These are phyloP conservation scores for Dipsacomyces acuminosporus DNA, from an alignment of 371 early-diverging fungal species.

Conservation along the genomic window DNA sequence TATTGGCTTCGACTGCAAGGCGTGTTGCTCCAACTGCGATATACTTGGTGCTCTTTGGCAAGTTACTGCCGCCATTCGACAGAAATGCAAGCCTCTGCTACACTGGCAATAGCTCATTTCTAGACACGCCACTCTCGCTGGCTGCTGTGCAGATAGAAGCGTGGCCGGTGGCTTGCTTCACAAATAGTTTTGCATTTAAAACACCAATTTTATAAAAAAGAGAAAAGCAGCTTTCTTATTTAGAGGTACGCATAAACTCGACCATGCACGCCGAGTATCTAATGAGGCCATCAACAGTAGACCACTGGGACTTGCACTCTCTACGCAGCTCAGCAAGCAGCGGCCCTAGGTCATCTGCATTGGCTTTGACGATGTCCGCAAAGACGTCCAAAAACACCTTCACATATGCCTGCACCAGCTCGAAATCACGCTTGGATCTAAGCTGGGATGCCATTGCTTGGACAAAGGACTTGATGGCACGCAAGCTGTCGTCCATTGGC, in stretches of 20 bases:
- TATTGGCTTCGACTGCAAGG: no score
- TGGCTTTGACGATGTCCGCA: conserved; percentile 67
- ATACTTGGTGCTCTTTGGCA: no score
- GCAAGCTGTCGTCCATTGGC: conserved; percentile 56
- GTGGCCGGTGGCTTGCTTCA: not conserved
- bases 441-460: conserved; percentile 60
- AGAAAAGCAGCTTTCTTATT: conserved; percentile 6
- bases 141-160: no score
- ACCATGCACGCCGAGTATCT: conserved; percentile 79
- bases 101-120: no score
- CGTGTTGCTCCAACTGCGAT: no score
- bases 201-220: not conserved
- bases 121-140: no score
- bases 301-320: conserved; percentile 57
- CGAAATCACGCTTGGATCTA: conserved; percentile 69
- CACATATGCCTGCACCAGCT: conserved; percentile 78
- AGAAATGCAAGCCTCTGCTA: no score
- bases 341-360: conserved; percentile 52
- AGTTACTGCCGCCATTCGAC: not conserved
- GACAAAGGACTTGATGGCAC: conserved; percentile 56
- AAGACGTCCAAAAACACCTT: conserved; percentile 70
- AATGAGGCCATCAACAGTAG: conserved; percentile 63
- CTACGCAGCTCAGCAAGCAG: conserved; percentile 50
- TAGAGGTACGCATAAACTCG: conserved; percentile 62
- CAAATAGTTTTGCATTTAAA: not conserved